phyloP scores from a whole-genome alignment of 2,329 filamentous ascomycete species.

The Colletotrichum tropicicola region DNA sequence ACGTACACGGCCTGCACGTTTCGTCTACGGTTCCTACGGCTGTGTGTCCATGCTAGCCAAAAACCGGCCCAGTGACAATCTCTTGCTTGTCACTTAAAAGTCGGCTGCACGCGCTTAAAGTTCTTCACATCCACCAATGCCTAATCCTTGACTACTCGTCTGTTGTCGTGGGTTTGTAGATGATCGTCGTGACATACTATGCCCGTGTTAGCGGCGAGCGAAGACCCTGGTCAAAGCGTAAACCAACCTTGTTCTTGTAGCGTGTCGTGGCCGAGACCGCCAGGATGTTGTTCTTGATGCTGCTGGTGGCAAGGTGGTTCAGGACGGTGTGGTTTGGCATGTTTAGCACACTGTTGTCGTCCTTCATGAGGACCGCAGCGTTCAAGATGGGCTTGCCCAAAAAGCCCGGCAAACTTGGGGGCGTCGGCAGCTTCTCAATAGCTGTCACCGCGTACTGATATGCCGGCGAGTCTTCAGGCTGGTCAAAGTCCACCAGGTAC shows the following conservation, averaged over 20 bases:
- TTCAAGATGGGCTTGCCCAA: slow-evolving; percentile 95
- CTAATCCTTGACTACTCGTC: slow-evolving; percentile 47
- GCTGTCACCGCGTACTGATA: slow-evolving; percentile 80
- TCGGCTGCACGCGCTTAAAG: too few species aligned
- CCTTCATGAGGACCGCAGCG: slow-evolving; percentile 89
- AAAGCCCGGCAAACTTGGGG: slow-evolving; percentile 89
- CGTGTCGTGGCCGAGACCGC: slow-evolving; percentile 97
- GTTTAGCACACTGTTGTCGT: slow-evolving; percentile 95
- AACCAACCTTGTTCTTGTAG: slow-evolving; percentile 88
- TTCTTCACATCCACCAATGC: too few species aligned
- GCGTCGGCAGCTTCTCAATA: slow-evolving; percentile 81
- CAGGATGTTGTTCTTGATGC: slow-evolving; percentile 95
- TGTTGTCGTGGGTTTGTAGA: slow-evolving; percentile 88
- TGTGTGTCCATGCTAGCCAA: background rate
- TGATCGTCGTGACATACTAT: slow-evolving; percentile 95
- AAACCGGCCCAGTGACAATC: too few species aligned
- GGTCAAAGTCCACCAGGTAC: slow-evolving; percentile 88
- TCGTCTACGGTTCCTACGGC: slow-evolving; percentile 2
- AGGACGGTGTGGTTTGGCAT: slow-evolving; percentile 98
- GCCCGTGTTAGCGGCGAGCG: slow-evolving; percentile 32
- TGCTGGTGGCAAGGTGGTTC: slow-evolving; percentile 96
- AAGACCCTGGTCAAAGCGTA: background rate
- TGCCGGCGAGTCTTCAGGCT: slow-evolving; percentile 77
- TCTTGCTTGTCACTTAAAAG: too few species aligned
- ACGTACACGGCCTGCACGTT: slow-evolving; percentile 6